These are phyloP conservation scores for Cichorium intybus DNA, from an alignment of 140 eudicot genomes.

Conservation along the genomic window DNA sequence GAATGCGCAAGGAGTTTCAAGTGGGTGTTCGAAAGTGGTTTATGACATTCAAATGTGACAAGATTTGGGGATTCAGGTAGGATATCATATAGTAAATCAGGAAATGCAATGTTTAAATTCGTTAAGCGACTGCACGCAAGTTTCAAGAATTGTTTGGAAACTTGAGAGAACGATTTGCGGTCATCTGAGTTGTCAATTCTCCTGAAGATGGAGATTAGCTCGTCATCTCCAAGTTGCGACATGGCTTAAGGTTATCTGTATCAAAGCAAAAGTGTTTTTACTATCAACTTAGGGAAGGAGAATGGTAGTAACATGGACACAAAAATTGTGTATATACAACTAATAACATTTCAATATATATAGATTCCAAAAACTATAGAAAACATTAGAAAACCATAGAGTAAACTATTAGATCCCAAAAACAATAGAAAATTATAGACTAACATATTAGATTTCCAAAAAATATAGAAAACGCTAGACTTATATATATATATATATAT, in stretches of 20 bases:
- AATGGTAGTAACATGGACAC: background rate
- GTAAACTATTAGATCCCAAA: background rate
- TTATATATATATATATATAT: too few relatives aligned
- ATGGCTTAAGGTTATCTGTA: background rate
- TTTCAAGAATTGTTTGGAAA: constrained; percentile 23
- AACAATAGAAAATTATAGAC: background rate
- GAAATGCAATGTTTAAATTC: background rate
- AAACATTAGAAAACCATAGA: background rate
- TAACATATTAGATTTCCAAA: background rate
- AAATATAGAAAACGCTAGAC: background rate
- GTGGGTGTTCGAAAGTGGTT: constrained; percentile 19
- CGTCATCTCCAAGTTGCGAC: constrained; percentile 26
- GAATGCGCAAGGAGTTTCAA: constrained; percentile 14
- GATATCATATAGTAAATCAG: constrained; percentile 14
- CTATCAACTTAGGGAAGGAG: background rate
- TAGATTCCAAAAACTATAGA: background rate
- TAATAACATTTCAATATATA: background rate
- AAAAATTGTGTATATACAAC: background rate
- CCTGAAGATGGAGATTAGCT: constrained; percentile 21
- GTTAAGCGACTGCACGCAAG: constrained; percentile 1
- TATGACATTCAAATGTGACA: background rate
- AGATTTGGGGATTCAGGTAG: constrained; percentile 22
- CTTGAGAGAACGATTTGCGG: constrained; percentile 21
- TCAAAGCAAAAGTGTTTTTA: too few relatives aligned
- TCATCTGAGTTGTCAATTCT: background rate